These are phyloP conservation scores for Monarda citriodora DNA, from an alignment of 305 asterid species.

Conservation along the genomic window DNA sequence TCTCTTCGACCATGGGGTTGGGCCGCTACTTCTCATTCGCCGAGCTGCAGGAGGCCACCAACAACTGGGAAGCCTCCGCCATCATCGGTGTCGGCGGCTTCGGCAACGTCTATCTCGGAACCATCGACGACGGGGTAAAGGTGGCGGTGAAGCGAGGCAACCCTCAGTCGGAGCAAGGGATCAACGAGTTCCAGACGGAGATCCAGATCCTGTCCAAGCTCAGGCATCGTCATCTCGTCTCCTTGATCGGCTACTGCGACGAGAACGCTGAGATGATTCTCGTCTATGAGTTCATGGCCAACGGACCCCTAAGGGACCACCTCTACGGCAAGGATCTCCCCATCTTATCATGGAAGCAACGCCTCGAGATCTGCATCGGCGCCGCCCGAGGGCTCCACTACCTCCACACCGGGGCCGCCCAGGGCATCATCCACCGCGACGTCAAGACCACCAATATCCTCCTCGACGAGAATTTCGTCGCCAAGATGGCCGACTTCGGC, in stretches of 20 bases:
- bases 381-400: conserved; percentile 71
- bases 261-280: conserved; percentile 70
- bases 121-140: conserved; percentile 40
- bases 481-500: conserved; percentile 74
- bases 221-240: conserved; percentile 63
- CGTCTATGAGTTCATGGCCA: conserved; percentile 62
- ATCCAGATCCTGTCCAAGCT: conserved; percentile 62
- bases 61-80: conserved; percentile 49
- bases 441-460: conserved; percentile 64
- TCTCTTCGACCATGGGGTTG: conserved; percentile 46
- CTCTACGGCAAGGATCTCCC: conserved; percentile 52
- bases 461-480: conserved; percentile 47
- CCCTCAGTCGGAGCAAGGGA: conserved; percentile 64
- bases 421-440: conserved; percentile 67
- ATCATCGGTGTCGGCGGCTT: conserved; percentile 81
- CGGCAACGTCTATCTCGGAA: conserved; percentile 60
- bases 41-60: conserved; percentile 70
- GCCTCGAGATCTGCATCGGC: conserved; percentile 71
- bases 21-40: conserved; percentile 58
- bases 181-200: conserved; percentile 61
- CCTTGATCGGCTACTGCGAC: conserved; percentile 64
- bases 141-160: conserved; percentile 69
- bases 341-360: conserved; percentile 53
- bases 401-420: conserved; percentile 63
- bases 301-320: conserved; percentile 63